Evolutionary conservation across 495 filamentous ascomycete genomes (phyloP), one percentile per base, ranked within the genome.

Genomic region (Penicillium parvum): DNA sequence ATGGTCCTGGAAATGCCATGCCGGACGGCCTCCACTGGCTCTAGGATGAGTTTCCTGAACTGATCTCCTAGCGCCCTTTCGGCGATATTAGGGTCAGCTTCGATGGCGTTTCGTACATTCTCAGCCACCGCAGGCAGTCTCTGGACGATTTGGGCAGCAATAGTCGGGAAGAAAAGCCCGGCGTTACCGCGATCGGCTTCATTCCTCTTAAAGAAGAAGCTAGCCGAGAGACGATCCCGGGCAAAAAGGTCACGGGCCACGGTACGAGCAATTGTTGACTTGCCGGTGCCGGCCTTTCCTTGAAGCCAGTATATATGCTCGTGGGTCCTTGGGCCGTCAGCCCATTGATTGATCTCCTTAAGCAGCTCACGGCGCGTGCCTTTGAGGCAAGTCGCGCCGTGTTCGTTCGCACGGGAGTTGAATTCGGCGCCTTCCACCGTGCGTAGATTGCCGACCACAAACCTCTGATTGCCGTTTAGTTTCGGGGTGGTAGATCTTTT

Each of bases 271-370:
- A 40, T 40, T 30, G 38, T 40, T 20, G 38, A 40, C 25, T 40
- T 40, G 10, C 38, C 38, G 7, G 38, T 40, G 26, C 38, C 38
- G 14, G 38, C 38, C 38, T 30, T 40, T 32, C 38, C 38, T 29
- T 26, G 2, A n/a, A 38, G 20, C 36, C 17, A 38, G 18, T 23
- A 25, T n/a, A 38, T 38, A 38, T 22, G 35, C 17, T 38, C 35
- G n/a, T n/a, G n/a, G 25, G 35, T 20, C 3, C 4, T 22, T 17
- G 18, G 12, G 18, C 9, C 35, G 7, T 23, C 35, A 7, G 18
- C 19, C 35, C n/a, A n/a, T n/a, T n/a, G n/a, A n/a, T n/a, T n/a
- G n/a, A n/a, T n/a, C n/a, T n/a, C n/a, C n/a, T n/a, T n/a, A n/a
- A n/a, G n/a, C n/a, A n/a, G n/a, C n/a, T n/a, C n/a, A n/a, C n/a